Percentiles rank a stretch among this genome's conserved stretches.
Conservation (phyloP, 2,329 filamentous ascomycete species). For the Venturiaceae sp. region DNA sequence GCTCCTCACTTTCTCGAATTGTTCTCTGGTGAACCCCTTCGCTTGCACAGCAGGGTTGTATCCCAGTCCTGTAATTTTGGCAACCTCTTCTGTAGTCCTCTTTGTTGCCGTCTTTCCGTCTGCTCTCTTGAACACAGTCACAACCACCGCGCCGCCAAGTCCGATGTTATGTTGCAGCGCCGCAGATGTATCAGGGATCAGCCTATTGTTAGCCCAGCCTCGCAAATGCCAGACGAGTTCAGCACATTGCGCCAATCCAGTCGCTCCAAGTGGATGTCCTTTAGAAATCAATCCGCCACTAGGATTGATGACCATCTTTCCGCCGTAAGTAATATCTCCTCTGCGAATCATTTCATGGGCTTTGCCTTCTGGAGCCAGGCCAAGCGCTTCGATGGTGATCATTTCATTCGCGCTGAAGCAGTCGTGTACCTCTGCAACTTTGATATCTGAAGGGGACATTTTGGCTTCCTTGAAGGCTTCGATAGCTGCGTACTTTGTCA, state of each 20-base stretch:
- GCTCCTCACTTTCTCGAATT: constrained; percentile 7
- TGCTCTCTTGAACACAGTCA: constrained; percentile 17
- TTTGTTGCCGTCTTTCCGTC: constrained; percentile 11
- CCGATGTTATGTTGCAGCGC: constrained; percentile 21
- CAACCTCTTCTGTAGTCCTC: not conserved
- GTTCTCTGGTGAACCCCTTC: constrained; percentile 1
- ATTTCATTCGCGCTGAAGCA: constrained; percentile 21
- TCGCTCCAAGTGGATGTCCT: constrained; percentile 21
- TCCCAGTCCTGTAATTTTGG: constrained; percentile 3
- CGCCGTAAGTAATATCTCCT: constrained; percentile 17
- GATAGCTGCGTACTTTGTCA: constrained; percentile 16
- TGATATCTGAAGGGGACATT: constrained; percentile 12
- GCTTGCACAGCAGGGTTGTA: constrained; percentile 10
- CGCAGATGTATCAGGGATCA: constrained; percentile 11
- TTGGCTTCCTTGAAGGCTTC: constrained; percentile 15
- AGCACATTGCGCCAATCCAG: constrained; percentile 20
- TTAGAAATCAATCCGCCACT: constrained; percentile 21
- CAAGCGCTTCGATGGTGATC: constrained; percentile 16
- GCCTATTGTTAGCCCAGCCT: constrained; percentile 19
- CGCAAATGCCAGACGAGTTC: constrained; percentile 21
- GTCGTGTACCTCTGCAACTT: constrained; percentile 20
- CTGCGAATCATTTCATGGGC: constrained; percentile 15
- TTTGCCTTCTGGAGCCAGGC: constrained; percentile 15
- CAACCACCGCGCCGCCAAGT: constrained; percentile 18
- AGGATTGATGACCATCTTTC: constrained; percentile 18